phyloP scores from a whole-genome alignment of 257 asterid species.

The Nicotiana noctiflora region DNA sequence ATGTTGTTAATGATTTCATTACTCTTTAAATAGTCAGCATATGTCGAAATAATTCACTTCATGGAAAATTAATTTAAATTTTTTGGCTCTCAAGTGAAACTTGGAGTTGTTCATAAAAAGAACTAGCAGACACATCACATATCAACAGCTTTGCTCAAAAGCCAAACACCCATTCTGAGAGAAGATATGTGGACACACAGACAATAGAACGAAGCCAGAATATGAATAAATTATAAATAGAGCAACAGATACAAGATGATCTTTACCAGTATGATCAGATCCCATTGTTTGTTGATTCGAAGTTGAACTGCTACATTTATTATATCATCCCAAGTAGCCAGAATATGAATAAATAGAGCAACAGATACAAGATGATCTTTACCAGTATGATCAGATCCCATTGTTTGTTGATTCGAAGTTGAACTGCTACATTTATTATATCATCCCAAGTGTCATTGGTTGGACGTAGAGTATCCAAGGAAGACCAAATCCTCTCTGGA shows the following conservation, averaged over 20 bases:
- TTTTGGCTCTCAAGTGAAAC: too few species aligned
- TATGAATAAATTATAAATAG: not conserved
- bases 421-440: constrained; percentile 64
- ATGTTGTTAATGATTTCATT: too few species aligned
- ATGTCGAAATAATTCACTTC: too few species aligned
- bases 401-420: constrained; percentile 63
- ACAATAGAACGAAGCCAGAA: not conserved
- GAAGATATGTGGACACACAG: not conserved
- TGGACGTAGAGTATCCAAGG: constrained; percentile 59
- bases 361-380: not conserved
- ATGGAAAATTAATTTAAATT: too few species aligned
- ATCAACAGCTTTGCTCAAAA: not conserved
- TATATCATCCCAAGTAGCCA: constrained; percentile 62
- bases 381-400: constrained; percentile 72
- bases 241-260: not conserved
- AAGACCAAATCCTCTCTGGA: constrained; percentile 41
- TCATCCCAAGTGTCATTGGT: constrained; percentile 76
- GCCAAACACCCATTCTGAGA: not conserved
- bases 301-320: constrained; percentile 69
- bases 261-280: constrained; percentile 48
- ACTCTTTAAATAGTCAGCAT: too few species aligned
- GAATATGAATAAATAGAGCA: not conserved
- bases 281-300: constrained; percentile 76
- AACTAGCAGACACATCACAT: too few species aligned
- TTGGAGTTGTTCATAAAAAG: too few species aligned